These are phyloP conservation scores for Myriosclerotinia duriaeana DNA, from an alignment of 2,329 filamentous ascomycete species.

Conservation along the genomic window DNA sequence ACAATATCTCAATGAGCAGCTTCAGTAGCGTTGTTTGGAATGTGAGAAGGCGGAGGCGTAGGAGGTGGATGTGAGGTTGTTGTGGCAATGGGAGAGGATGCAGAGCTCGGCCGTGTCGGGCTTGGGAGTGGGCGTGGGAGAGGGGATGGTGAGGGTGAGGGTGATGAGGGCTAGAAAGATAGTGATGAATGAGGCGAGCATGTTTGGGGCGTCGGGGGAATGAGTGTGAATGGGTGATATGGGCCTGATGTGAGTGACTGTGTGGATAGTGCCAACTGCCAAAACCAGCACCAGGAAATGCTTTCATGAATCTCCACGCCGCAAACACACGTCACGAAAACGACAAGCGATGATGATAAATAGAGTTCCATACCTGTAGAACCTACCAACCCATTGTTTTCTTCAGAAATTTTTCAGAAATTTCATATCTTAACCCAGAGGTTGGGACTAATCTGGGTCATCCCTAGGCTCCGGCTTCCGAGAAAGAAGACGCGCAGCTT, in stretches of 20 bases:
- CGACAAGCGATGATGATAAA: not conserved
- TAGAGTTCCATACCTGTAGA: not conserved
- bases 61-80: constrained; percentile 9
- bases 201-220: not conserved
- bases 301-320: not conserved
- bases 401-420: not conserved
- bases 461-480: not conserved
- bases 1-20: too few relatives aligned
- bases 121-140: constrained; percentile 4
- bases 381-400: not conserved
- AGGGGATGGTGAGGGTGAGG: constrained; percentile 2
- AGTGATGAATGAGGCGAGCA: constrained; percentile 16
- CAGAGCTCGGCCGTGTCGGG: constrained; percentile 19
- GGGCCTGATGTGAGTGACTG: not conserved
- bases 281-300: not conserved
- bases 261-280: not conserved
- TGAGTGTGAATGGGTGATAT: not conserved
- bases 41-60: constrained; percentile 18
- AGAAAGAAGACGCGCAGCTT: not conserved
- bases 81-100: constrained; percentile 22
- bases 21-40: too few relatives aligned
- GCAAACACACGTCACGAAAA: not conserved
- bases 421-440: not conserved
- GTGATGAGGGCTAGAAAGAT: constrained; percentile 2
- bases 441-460: not conserved